Percentiles rank a stretch among this genome's conserved stretches.
phyloP scores from a whole-genome alignment of 495 filamentous ascomycete genomes.

The Penicillium coprophilum region DNA sequence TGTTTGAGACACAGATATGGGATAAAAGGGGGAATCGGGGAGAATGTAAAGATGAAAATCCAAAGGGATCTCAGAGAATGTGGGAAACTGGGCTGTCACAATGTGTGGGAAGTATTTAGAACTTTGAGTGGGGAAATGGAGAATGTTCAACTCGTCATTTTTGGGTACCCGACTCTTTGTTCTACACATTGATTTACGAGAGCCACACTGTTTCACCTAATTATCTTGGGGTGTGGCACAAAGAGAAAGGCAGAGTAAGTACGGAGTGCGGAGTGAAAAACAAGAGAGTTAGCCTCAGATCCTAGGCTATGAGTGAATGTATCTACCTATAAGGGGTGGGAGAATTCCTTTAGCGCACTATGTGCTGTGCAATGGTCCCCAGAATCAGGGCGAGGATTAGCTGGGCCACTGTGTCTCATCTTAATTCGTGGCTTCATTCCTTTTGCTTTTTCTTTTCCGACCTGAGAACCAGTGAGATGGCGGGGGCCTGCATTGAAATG shows the following conservation, averaged over 20 bases:
- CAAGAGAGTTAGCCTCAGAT: neutral
- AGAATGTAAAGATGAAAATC: neutral
- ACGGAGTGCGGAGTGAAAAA: neutral
- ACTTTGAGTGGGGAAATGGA: neutral
- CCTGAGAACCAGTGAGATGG: constrained; percentile 7
- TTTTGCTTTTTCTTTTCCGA: constrained; percentile 2
- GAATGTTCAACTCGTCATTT: constrained; percentile 13
- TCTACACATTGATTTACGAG: neutral
- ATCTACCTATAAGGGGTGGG: neutral
- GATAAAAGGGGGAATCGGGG: neutral
- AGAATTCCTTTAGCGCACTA: neutral
- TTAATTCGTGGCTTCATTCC: constrained; percentile 9
- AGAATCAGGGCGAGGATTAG: constrained; percentile 3
- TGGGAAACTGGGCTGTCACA: constrained; percentile 13
- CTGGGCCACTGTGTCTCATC: neutral
- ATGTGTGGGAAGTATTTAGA: constrained; percentile 10
- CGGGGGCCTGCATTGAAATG: constrained; percentile 2
- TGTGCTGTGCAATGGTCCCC: constrained; percentile 7
- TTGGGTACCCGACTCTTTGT: constrained; percentile 12
- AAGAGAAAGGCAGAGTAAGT: no score
- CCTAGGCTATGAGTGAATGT: neutral
- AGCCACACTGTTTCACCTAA: neutral
- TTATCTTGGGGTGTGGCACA: neutral
- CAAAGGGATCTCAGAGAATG: constrained; percentile 5
- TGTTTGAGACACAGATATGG: constrained; percentile 5